phyloP scores from a whole-genome alignment of 2,329 filamentous ascomycete species.

The Talaromyces sp. region DNA sequence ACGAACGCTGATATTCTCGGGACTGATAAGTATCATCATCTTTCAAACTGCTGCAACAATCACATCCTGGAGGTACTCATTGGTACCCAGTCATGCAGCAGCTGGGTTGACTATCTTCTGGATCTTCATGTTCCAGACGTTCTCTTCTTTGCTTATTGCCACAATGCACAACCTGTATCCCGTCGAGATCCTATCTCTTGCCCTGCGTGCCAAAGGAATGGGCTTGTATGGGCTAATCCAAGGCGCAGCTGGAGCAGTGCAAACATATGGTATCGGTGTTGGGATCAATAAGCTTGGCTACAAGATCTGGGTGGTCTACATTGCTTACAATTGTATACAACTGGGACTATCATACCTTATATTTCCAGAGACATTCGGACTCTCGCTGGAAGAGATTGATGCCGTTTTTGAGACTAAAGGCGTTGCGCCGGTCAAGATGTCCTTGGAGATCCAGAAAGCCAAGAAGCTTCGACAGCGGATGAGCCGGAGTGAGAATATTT shows the following conservation, averaged over 20 bases:
- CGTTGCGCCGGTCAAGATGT: constrained; percentile 45
- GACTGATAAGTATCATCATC: constrained; percentile 44
- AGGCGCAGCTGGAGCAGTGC: constrained; percentile 43
- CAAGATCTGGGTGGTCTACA: constrained; percentile 53
- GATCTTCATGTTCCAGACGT: constrained; percentile 50
- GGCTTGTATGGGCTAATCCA: constrained; percentile 47
- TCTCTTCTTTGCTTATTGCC: constrained; percentile 45
- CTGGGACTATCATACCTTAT: constrained; percentile 49
- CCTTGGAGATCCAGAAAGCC: constrained; percentile 39
- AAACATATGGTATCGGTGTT: constrained; percentile 48
- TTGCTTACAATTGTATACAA: constrained; percentile 50
- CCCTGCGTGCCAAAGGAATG: constrained; percentile 47
- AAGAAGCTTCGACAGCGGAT: constrained; percentile 33
- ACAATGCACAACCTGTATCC: constrained; percentile 51
- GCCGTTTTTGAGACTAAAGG: constrained; percentile 54
- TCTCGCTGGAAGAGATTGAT: constrained; percentile 57
- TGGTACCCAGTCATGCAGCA: constrained; percentile 30
- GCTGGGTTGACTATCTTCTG: constrained; percentile 46
- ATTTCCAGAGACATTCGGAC: constrained; percentile 52
- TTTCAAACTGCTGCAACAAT: constrained; percentile 48
- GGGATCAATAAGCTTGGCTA: constrained; percentile 49
- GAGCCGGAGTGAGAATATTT: constrained; percentile 22
- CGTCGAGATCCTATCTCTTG: constrained; percentile 44
- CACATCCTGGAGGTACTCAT: constrained; percentile 46
- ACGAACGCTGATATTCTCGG: constrained; percentile 46